These are phyloP conservation scores for Gillenia trifoliata DNA, from an alignment of 306 rosid species.

Conservation along the genomic window DNA sequence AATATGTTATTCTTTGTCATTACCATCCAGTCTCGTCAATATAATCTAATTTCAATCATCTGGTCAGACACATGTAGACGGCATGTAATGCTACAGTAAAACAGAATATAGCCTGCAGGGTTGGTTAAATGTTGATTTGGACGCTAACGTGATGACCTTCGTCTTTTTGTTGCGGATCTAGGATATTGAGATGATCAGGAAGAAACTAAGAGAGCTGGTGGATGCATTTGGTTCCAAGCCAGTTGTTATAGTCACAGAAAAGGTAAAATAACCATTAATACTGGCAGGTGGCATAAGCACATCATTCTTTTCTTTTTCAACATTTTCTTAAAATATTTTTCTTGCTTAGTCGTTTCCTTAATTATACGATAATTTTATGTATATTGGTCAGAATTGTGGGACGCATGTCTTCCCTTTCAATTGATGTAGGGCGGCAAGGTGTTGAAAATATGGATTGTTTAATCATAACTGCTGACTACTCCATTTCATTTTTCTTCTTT, in stretches of 20 bases:
- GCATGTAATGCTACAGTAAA: background rate
- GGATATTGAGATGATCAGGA: constrained; percentile 59
- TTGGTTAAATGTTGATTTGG: constrained; percentile 4
- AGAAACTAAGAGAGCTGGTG: constrained; percentile 52
- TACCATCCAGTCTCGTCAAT: background rate
- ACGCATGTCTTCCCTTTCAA: background rate
- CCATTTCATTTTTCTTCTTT: background rate
- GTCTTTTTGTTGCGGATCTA: constrained; percentile 14
- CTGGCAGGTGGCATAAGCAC: background rate
- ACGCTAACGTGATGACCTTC: background rate
- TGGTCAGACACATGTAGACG: background rate
- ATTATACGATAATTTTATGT: background rate
- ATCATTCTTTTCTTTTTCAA: background rate
- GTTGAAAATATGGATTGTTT: background rate
- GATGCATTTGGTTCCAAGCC: constrained; percentile 55
- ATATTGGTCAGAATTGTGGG: background rate
- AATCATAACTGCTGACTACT: background rate
- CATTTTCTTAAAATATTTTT: background rate
- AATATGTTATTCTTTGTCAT: no score
- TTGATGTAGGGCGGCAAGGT: background rate
- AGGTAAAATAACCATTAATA: constrained; percentile 36
- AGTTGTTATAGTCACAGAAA: constrained; percentile 66
- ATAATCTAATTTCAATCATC: background rate
- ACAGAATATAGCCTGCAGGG: background rate
- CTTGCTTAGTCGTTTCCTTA: background rate